Evolutionary conservation across 805 yeast species (phyloP), one percentile per base, ranked within the genome.

Genomic region (Candida endomychidarum): DNA sequence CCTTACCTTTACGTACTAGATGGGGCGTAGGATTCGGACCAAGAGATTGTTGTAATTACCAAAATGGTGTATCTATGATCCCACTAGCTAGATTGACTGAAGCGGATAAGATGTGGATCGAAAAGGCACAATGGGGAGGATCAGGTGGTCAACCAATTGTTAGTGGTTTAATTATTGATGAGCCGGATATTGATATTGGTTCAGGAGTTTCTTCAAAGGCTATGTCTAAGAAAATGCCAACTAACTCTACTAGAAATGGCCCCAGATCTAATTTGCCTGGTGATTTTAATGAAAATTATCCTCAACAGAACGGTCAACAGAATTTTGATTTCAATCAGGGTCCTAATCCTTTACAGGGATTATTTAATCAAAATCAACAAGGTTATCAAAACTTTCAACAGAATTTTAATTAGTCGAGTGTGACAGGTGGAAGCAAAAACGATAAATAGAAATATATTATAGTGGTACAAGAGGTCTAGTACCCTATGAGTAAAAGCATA

Each of bases 1-100:
- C 77, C 8, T 65, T 69, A 57, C 68, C 78, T 50, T 70, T 93
- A 51, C 78, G 98, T 64, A 86, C 95, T 4, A 77, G 96, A 58
- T 93, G 99, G 99, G 99, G 98, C 50, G 98, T 93, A 47, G 99
- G 99, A 1, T 93, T 86, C 57, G 99, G 99, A 4, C 99, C 99
- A 40, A 80, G 99, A 69, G 98, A 93, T 61, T 91, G 98, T 70
- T 87, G 96, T 61, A 95, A 93, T 63, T 93, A 93, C 63, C 90
- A 83, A 56, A 83, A 83, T 42, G 99, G 99, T 46, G 74, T 83
- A 26, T 84, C 96, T 45, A 77, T 89, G 25, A 88, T 93, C 46
- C 96, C 98, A 11, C 67, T 93, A 36, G 78, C 77, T 43, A 78
- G 96, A 53, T 74, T 93, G 51, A 93, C 99, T 0, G 99, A 93